Conservation (phyloP, 108 stramenopile species). For the Cyclotella baltica region DNA sequence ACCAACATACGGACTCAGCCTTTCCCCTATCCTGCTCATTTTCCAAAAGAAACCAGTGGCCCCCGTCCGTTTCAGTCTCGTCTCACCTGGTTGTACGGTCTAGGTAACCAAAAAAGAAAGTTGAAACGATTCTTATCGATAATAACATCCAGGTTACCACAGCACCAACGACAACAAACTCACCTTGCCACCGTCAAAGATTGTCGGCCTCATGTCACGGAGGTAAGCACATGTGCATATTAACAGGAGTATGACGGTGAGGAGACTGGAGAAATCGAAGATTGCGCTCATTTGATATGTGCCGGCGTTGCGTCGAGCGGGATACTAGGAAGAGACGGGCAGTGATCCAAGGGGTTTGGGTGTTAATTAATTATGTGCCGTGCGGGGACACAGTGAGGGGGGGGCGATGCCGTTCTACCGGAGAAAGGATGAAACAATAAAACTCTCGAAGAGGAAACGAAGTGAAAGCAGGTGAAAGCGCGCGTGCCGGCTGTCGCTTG, state of each 20-base stretch:
- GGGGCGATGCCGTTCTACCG: too few relatives aligned
- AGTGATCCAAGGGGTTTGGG: too few relatives aligned
- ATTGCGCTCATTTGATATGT: slow-evolving; percentile 81
- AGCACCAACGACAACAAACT: slow-evolving; percentile 3
- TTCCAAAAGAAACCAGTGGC: slow-evolving; percentile 84
- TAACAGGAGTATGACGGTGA: slow-evolving; percentile 90
- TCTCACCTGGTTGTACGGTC: slow-evolving; percentile 49
- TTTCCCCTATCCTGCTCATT: slow-evolving; percentile 86
- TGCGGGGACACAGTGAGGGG: too few relatives aligned
- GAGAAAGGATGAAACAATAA: too few relatives aligned
- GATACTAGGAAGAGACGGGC: too few relatives aligned
- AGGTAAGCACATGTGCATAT: slow-evolving; percentile 95
- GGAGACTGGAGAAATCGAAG: slow-evolving; percentile 93
- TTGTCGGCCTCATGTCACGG: slow-evolving; percentile 85
- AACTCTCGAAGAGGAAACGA: too few relatives aligned
- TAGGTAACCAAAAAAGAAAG: background rate
- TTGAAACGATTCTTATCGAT: background rate
- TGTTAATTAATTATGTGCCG: too few relatives aligned
- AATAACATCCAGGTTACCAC: background rate
- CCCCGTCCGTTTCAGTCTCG: slow-evolving; percentile 64
- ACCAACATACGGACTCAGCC: slow-evolving; percentile 84
- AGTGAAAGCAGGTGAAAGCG: too few relatives aligned
- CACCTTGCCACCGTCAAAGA: slow-evolving; percentile 82
- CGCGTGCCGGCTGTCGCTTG: too few relatives aligned
- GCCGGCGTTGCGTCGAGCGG: background rate